Conservation (phyloP, 768 basidiomycete species). For the Lepiota brunneoincarnata region DNA sequence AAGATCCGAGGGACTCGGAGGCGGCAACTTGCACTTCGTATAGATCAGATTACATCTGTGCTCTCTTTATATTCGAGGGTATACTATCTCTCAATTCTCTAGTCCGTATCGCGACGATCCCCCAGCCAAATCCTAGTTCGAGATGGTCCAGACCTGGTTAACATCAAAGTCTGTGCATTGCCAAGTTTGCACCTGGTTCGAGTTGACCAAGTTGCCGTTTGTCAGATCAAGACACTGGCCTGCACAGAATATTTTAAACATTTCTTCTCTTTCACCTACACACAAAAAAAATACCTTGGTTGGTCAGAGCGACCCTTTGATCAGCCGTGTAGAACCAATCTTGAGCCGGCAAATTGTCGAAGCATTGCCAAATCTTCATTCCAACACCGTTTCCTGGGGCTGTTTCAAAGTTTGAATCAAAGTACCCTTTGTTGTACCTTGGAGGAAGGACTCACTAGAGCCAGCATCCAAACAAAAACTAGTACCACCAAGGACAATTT, state of each 20-base stretch:
- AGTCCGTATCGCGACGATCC: too few species aligned
- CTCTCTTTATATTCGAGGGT: too few species aligned
- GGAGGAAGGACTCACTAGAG: slow-evolving; percentile 14
- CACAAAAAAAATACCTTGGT: slow-evolving; percentile 6
- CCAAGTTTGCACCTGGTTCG: slow-evolving; percentile 21
- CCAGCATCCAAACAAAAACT: slow-evolving; percentile 27
- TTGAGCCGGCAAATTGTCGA: slow-evolving; percentile 16
- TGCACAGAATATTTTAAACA: not conserved
- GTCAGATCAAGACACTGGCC: slow-evolving; percentile 21
- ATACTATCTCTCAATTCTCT: too few species aligned
- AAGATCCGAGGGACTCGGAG: too few species aligned
- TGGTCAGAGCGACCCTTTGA: slow-evolving; percentile 9
- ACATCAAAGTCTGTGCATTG: slow-evolving; percentile 16
- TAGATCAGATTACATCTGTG: too few species aligned
- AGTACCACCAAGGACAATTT: slow-evolving; percentile 20
- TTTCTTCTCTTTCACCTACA: not conserved
- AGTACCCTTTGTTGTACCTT: not conserved
- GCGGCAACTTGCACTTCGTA: too few species aligned
- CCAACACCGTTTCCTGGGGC: slow-evolving; percentile 16
- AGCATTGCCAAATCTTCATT: slow-evolving; percentile 23
- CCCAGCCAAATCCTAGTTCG: too few species aligned
- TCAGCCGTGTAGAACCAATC: slow-evolving; percentile 16
- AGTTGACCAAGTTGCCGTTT: slow-evolving; percentile 18
- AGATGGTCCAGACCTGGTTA: slow-evolving; percentile 19
- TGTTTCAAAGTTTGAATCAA: not conserved